A percentile compares a stretch with the other conserved stretches of the same genome.
These are phyloP conservation scores for Cucurbita argyrosperma DNA, from an alignment of 306 rosid species.

Conservation along the genomic window DNA sequence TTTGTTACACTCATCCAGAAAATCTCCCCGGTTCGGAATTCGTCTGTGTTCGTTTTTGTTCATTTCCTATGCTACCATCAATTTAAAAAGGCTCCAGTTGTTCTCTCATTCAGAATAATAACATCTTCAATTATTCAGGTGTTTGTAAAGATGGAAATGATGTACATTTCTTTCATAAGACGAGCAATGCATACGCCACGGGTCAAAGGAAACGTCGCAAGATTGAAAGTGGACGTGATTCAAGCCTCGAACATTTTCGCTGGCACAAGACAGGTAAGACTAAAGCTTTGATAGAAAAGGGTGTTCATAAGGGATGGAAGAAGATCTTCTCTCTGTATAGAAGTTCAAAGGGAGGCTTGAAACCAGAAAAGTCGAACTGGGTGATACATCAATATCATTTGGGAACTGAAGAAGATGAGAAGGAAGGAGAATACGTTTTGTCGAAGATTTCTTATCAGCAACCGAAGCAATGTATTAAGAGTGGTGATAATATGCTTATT, in stretches of 20 bases:
- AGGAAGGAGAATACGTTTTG: slow-evolving; percentile 66
- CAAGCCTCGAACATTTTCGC: slow-evolving; percentile 24
- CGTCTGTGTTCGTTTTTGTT: background rate
- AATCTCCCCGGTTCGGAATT: slow-evolving; percentile 59
- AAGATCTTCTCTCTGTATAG: slow-evolving; percentile 75
- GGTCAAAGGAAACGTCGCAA: slow-evolving; percentile 65
- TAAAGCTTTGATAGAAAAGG: slow-evolving; percentile 22
- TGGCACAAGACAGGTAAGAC: slow-evolving; percentile 58
- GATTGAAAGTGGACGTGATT: slow-evolving; percentile 20
- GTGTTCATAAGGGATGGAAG: slow-evolving; percentile 51
- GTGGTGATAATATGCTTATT: slow-evolving; percentile 19
- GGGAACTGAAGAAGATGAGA: slow-evolving; percentile 63
- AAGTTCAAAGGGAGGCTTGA: slow-evolving; percentile 45
- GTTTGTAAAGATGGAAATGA: slow-evolving; percentile 71
- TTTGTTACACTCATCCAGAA: slow-evolving; percentile 73
- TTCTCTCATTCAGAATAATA: background rate
- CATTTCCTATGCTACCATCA: background rate
- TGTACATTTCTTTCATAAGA: slow-evolving; percentile 61
- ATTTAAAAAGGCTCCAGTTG: background rate
- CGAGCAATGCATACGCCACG: slow-evolving; percentile 55
- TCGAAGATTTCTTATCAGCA: slow-evolving; percentile 56
- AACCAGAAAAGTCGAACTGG: slow-evolving; percentile 56
- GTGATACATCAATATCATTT: slow-evolving; percentile 88
- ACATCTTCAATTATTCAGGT: slow-evolving; percentile 32
- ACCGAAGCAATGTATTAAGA: slow-evolving; percentile 35